Percentiles rank a stretch among this genome's conserved stretches.
Evolutionary conservation across 257 asterid species (phyloP).

Genomic region (Primulina huaijiensis): DNA sequence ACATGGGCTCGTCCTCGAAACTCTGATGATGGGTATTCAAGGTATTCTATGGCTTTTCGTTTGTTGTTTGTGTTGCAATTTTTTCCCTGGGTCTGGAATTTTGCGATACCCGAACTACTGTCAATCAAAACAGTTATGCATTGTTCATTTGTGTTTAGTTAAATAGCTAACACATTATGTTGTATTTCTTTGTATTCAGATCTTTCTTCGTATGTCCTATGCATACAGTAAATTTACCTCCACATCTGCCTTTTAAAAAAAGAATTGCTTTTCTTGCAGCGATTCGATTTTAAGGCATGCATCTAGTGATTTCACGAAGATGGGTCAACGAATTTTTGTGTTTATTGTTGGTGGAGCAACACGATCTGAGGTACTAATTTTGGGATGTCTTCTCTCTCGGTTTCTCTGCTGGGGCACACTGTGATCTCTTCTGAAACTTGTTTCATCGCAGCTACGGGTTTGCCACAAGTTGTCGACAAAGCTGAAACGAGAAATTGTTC

Average conservation of each 20-base stretch:
- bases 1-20: conserved; percentile 98
- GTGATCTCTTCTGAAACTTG: conserved; percentile 14
- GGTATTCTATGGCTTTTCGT: conserved; percentile 41
- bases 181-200: background rate
- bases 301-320: conserved; percentile 90
- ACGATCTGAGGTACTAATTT: conserved; percentile 80
- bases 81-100: background rate
- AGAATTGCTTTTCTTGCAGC: conserved; percentile 40
- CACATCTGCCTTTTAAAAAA: background rate
- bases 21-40: conserved; percentile 98
- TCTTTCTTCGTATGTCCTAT: conserved; percentile 10
- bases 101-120: conserved; percentile 3
- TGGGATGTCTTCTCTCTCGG: background rate
- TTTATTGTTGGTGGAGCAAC: conserved; percentile 99
- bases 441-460: conserved; percentile 69
- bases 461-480: conserved; percentile 87
- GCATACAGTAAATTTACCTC: conserved; percentile 19
- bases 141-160: background rate
- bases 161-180: conserved; percentile 4
- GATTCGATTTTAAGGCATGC: conserved; percentile 90
- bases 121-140: conserved; percentile 3
- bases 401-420: background rate
- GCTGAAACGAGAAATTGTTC: conserved; percentile 78
- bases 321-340: conserved; percentile 96
- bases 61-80: conserved; percentile 12